phyloP scores from a whole-genome alignment of 257 asterid species.

The Solanum gracilifrons region DNA sequence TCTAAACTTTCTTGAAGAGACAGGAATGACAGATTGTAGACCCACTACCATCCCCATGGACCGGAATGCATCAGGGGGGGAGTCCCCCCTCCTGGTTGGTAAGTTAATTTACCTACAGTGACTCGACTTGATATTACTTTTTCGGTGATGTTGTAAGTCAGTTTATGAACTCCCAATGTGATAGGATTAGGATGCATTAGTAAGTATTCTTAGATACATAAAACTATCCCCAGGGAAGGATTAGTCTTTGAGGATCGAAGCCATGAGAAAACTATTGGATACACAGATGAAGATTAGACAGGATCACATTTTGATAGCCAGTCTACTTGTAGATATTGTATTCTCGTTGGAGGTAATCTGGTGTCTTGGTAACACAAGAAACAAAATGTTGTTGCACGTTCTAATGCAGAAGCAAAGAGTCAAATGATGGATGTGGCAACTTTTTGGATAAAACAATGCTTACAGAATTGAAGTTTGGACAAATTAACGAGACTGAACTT shows the following conservation, averaged over 20 bases:
- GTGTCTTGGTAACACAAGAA: neutral
- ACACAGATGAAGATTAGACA: neutral
- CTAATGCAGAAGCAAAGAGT: neutral
- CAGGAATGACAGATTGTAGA: neutral
- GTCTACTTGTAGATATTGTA: neutral
- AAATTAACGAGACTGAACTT: neutral
- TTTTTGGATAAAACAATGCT: neutral
- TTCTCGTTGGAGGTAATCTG: neutral
- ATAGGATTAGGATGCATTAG: neutral
- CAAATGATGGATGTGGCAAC: neutral
- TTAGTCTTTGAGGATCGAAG: neutral
- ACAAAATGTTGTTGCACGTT: neutral
- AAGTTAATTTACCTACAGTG: neutral
- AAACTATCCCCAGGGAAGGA: neutral
- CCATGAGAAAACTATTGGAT: neutral
- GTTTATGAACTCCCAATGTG: neutral
- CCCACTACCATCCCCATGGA: neutral
- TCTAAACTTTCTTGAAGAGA: neutral
- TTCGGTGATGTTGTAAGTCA: neutral
- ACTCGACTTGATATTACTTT: neutral
- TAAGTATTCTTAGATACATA: neutral
- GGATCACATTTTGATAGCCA: neutral
- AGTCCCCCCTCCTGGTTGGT: neutral
- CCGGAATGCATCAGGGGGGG: neutral
- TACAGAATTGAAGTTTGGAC: neutral